Base-by-base conservation (phyloP, 805 yeast genomes). In the Hermanozyma aechmeae region DNA sequence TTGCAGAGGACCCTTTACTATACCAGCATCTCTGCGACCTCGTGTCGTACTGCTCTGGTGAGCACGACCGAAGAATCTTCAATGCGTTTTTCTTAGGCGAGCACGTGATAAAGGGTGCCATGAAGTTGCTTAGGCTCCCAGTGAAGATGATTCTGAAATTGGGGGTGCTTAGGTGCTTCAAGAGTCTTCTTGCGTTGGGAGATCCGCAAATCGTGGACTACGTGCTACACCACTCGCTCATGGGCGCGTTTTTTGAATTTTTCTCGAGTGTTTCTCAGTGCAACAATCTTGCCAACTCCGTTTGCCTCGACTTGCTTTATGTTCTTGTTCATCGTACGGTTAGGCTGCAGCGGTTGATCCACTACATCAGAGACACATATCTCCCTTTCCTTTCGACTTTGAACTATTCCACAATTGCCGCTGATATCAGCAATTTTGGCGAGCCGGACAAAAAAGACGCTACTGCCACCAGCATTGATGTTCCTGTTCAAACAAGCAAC, bases 271-370 rank as follows among this genome's bases (percentile, higher is more conserved):
- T 73, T 7, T 58, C 66, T 5, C 53, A 60, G 17, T 53, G 55
- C 22, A 75, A 81, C 47, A 80, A 77, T 45, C 54, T 86, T 34
- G 67, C 80, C 3, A 80, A 75, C 44, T 85, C 96, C 0, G 70
- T 87, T 5, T 70, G 89, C 38, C 59, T 85, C 26, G 86, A 81
- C 47, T 59, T 87, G 14, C 56, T 77, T 19, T n/a, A n/a, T n/a
- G n/a, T n/a, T n/a, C n/a, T n/a, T n/a, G n/a, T n/a, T n/a, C n/a
- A n/a, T n/a, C n/a, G n/a, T n/a, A n/a, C n/a, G n/a, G n/a, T n/a
- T n/a, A n/a, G n/a, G n/a, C n/a, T n/a, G n/a, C n/a, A n/a, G n/a
- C n/a, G n/a, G n/a, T n/a, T n/a, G n/a, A n/a, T n/a, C n/a, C n/a
- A n/a, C n/a, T n/a, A n/a, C n/a, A n/a, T n/a, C n/a, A n/a, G n/a